Evolutionary conservation across 2,329 filamentous ascomycete genomes (phyloP).

Genomic region (Pleurostoma richardsiae): DNA sequence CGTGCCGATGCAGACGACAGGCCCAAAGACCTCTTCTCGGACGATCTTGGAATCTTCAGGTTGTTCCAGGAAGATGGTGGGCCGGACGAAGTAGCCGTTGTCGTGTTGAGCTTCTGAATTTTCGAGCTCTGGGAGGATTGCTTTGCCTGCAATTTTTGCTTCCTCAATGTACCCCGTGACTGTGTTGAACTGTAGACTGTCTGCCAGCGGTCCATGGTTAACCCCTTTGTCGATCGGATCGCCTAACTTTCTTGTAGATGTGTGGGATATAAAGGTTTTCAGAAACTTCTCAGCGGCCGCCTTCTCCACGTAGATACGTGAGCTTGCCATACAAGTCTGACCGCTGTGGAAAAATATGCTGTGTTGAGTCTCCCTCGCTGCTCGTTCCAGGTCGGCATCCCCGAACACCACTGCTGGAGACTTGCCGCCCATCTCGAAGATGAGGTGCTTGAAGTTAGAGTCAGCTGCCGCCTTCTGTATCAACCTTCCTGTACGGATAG

Average conservation of each 20-base stretch:
- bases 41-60: conserved; percentile 32
- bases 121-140: background rate
- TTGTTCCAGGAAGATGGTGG: conserved; percentile 30
- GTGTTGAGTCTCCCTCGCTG: conserved; percentile 39
- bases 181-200: conserved; percentile 34
- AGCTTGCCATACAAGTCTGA: conserved; percentile 45
- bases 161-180: conserved; percentile 29
- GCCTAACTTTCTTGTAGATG: too few species aligned
- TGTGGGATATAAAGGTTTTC: conserved; percentile 15
- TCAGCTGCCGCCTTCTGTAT: conserved; percentile 57
- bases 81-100: conserved; percentile 29
- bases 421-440: conserved; percentile 57
- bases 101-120: conserved; percentile 4
- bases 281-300: conserved; percentile 19
- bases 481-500: conserved; percentile 50
- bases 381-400: conserved; percentile 53
- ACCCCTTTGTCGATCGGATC: too few species aligned
- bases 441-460: conserved; percentile 57
- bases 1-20: conserved; percentile 42
- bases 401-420: conserved; percentile 54
- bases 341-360: conserved; percentile 37
- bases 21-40: conserved; percentile 49
- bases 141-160: conserved; percentile 21
- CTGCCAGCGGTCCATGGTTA: conserved; percentile 21
- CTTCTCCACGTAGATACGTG: conserved; percentile 38